Evolutionary conservation across 805 yeast genomes (phyloP), one percentile per base, ranked within the genome.

Genomic region (Metschnikowia santaceciliae): DNA sequence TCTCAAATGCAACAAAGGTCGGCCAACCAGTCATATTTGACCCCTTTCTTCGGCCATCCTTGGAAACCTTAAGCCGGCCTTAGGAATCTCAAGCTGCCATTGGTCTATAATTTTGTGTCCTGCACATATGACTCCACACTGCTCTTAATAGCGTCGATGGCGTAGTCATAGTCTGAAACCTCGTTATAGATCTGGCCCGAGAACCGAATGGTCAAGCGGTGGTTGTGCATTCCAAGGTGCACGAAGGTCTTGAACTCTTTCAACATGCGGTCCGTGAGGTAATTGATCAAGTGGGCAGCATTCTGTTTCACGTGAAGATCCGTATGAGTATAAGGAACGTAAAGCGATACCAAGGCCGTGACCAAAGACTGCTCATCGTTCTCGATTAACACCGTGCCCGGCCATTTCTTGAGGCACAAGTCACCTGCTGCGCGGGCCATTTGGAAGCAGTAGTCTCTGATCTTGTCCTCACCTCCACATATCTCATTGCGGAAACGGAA

Each of bases 141-240:
- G 4, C 66, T 66, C 17, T 70, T 68, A 23, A 77, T 51, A 3
- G 56, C 52, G 3, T 48, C 44, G 11, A 49, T 35, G 3, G 81
- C 84, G 44, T 66, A 63, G 32, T 69, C 68, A 61, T 73, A 84
- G 57, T 85, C 90, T 5, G 67, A 67, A 14, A 78, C 55, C 42
- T 82, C 86, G 54, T 81, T 78, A 63, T 82, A 85, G 7, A 82
- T 65, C 58, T 82, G 86, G 23, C 83, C 83, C 49, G 84, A 77
- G 54, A 82, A 78, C 54, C 92, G 74, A 34, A 59, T 56, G 19
- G 54, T 54, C 26, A 60, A 42, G 37, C 58, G 56, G 6, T 57
- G 62, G 46, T 75, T 68, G 59, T 80, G 82, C 41, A 64, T 55
- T 1, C 59, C 61, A 32, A 75, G 54, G 5, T 82, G 87, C 32